phyloP scores from a whole-genome alignment of 2,329 filamentous ascomycete genomes.

The Botryotinia globosa region DNA sequence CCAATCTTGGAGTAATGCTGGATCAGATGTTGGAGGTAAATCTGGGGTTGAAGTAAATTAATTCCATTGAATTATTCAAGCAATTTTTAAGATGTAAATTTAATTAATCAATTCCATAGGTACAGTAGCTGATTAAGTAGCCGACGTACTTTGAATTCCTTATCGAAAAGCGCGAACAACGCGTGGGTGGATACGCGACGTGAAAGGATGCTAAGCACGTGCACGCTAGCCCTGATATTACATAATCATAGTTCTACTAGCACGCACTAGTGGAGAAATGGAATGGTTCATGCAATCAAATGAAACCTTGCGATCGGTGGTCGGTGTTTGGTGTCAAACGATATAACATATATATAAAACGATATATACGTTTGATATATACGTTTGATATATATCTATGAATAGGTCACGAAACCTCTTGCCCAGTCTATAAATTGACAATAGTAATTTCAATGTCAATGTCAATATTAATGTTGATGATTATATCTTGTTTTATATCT shows the following conservation, averaged over 20 bases:
- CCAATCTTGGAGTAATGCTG: constrained; percentile 31
- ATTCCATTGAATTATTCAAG: constrained; percentile 27
- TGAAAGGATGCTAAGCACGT: background rate
- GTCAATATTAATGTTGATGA: no score
- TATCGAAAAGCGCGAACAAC: constrained; percentile 9
- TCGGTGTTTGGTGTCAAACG: no score
- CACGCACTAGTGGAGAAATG: no score
- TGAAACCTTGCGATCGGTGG: background rate
- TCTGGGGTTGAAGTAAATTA: constrained; percentile 27
- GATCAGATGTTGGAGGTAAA: constrained; percentile 31
- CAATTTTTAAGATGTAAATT: background rate
- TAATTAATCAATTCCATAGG: background rate
- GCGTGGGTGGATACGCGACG: constrained; percentile 4
- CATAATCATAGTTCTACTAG: background rate
- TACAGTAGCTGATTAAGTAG: background rate
- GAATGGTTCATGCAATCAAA: background rate
- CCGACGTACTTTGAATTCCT: background rate
- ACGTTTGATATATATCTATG: no score
- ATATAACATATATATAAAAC: no score
- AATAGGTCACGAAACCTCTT: background rate
- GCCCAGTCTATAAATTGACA: background rate
- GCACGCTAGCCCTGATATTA: background rate
- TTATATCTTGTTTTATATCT: no score
- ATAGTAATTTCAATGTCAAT: background rate
- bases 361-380: no score